Evolutionary conservation across 352 stramenopile species (phyloP).

Genomic region (Phytophthora ramorum): DNA sequence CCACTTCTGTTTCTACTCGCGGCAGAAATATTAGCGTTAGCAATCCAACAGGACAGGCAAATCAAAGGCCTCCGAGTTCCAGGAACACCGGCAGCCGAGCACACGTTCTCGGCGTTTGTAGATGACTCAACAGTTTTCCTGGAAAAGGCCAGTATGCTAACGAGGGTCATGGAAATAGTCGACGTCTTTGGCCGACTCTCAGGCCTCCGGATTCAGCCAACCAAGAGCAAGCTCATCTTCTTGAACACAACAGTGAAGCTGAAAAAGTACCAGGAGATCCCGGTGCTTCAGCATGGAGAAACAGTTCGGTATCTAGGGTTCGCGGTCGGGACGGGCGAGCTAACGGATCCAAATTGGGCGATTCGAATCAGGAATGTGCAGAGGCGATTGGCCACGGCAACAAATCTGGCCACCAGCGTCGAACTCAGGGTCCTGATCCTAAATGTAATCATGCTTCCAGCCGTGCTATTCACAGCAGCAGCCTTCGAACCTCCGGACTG

Average conservation of each 20-base stretch:
- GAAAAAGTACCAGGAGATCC: neutral
- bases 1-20: neutral
- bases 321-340: too few relatives aligned
- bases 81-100: neutral
- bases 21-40: neutral
- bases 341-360: too few relatives aligned
- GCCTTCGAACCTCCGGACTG: neutral
- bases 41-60: neutral
- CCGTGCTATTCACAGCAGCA: conserved; percentile 4
- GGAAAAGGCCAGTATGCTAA: neutral
- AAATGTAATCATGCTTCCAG: neutral
- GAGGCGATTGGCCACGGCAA: too few relatives aligned
- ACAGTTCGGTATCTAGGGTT: too few relatives aligned
- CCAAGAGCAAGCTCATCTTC: neutral
- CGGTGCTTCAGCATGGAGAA: neutral
- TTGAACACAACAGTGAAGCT: neutral
- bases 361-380: too few relatives aligned
- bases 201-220: neutral
- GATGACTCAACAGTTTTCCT: conserved; percentile 11
- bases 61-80: neutral
- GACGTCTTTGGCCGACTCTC: neutral
- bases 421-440: neutral
- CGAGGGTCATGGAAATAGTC: neutral
- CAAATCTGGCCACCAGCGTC: too few relatives aligned
- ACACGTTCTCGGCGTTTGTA: conserved; percentile 7